A percentile compares a stretch with the other conserved stretches of the same genome.
Evolutionary conservation across 306 rosid species (phyloP).

Genomic region (Malus sieversii): DNA sequence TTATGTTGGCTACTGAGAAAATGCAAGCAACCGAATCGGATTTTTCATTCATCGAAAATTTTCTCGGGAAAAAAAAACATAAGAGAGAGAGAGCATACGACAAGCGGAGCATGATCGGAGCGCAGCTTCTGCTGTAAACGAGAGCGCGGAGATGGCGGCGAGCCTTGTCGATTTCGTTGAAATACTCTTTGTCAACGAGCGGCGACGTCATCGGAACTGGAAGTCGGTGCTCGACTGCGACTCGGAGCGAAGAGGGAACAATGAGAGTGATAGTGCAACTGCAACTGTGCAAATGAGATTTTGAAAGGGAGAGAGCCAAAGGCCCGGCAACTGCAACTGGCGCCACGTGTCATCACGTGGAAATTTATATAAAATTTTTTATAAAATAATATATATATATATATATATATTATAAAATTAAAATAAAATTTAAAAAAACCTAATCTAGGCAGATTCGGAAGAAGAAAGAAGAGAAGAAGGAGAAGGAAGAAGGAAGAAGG

Average conservation of each 20-base stretch:
- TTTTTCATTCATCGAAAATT: neutral
- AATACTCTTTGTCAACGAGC: slow-evolving; percentile 62
- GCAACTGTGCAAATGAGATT: neutral
- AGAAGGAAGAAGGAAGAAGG: too few relatives aligned
- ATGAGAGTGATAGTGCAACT: neutral
- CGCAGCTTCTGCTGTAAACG: slow-evolving; percentile 71
- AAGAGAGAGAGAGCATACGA: slow-evolving; percentile 44
- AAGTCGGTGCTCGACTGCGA: neutral
- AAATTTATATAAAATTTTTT: too few relatives aligned
- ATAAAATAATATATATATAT: too few relatives aligned
- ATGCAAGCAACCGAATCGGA: neutral
- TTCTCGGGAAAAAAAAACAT: neutral
- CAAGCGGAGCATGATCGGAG: slow-evolving; percentile 88
- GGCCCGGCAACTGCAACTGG: neutral
- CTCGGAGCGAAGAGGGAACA: neutral
- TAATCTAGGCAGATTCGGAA: too few relatives aligned
- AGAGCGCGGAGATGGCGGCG: slow-evolving; percentile 91
- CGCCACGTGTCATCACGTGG: too few relatives aligned
- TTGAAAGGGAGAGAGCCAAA: neutral
- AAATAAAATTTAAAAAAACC: too few relatives aligned
- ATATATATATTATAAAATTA: too few relatives aligned
- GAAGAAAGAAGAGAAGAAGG: too few relatives aligned
- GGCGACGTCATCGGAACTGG: slow-evolving; percentile 52
- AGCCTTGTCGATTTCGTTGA: slow-evolving; percentile 68
- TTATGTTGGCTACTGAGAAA: neutral